Evolutionary conservation across 805 yeast genomes (phyloP), one percentile per base, ranked within the genome.

Genomic region (Wickerhamomyces sydowiorum): DNA sequence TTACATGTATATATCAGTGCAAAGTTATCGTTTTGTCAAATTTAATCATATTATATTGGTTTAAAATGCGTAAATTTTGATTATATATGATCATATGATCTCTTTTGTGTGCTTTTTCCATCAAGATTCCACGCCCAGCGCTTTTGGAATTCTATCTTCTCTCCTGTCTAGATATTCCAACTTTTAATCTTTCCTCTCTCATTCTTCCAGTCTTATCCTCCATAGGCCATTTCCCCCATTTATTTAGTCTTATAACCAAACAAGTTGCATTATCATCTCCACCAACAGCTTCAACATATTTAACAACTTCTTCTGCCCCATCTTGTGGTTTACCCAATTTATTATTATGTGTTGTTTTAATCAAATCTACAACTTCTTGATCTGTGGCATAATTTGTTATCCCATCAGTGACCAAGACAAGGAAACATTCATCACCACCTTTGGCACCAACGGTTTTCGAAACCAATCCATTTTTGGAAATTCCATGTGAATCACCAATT

Each of bases 211-310:
- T 88, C 37, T 95, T 67, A 64, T 91, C 98, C 4, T 70, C 56
- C 42, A 75, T 64, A 7, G 93, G 91, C 97, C 99, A 93, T 42
- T 79, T 75, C 6, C 96, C 96, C 99, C 99, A 93, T 9, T 96
- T 96, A 28, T 75, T 72, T 42, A 93, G 66, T 45, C 95, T 69
- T 10, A 91, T 62, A 5, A 93, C 86, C 47, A 84, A 56, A 59
- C 96, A 88, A 3, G 97, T 88, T n/a, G 98, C 95, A 63, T 93
- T 93, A 60, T 93, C 99, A 54, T 86, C 89, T 2, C 96, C 93
- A 13, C 96, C 96, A 8, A 90, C 75, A 33, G 86, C 86, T 57
- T 84, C 89, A 10, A 89, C 83, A 59, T 81, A 93, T 52, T 80
- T 75, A 12, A 91, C 78, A 17, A 93, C 85, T 58, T 90, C 97